Conservation (phyloP, 768 basidiomycete genomes). For the Suillus lakei region DNA sequence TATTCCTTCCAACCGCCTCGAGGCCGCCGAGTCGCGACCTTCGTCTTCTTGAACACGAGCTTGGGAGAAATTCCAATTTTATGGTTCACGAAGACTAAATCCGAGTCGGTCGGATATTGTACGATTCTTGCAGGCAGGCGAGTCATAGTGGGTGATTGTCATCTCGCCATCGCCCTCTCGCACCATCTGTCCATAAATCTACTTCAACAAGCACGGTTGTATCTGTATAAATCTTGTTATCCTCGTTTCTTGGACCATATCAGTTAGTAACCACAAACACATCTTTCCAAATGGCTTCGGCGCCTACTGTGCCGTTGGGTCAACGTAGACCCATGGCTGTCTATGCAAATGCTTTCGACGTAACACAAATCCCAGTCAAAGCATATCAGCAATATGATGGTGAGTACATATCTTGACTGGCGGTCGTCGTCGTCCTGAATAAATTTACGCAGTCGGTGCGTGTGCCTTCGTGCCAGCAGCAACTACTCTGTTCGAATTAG, state of each 20-base stretch:
- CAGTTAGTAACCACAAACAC: not conserved
- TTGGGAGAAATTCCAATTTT: conserved; percentile 9
- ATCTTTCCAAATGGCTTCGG: not conserved
- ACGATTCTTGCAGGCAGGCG: not conserved
- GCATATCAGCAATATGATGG: conserved; percentile 39
- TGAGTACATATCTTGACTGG: conserved; percentile 17
- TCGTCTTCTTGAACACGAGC: conserved; percentile 10
- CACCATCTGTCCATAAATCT: not conserved
- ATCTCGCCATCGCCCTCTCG: not conserved
- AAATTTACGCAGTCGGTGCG: conserved; percentile 7
- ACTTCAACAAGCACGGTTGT: not conserved
- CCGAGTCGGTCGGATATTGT: conserved; percentile 8
- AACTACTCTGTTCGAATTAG: not conserved
- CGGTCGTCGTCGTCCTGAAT: conserved; percentile 8
- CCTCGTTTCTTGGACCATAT: not conserved
- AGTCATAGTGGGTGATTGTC: not conserved
- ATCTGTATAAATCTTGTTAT: not conserved
- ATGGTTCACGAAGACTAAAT: conserved; percentile 7
- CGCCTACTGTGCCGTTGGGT: conserved; percentile 1
- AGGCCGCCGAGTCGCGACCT: not conserved
- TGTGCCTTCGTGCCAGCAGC: conserved; percentile 29
- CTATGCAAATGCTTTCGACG: conserved; percentile 38
- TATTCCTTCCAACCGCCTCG: not conserved
- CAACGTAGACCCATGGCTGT: conserved; percentile 20
- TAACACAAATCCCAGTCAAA: conserved; percentile 34